Evolutionary conservation across 192 early-diverging fungal genomes (phyloP), one percentile per base, ranked within the genome.

Genomic region (Allomyces macrogynus): DNA sequence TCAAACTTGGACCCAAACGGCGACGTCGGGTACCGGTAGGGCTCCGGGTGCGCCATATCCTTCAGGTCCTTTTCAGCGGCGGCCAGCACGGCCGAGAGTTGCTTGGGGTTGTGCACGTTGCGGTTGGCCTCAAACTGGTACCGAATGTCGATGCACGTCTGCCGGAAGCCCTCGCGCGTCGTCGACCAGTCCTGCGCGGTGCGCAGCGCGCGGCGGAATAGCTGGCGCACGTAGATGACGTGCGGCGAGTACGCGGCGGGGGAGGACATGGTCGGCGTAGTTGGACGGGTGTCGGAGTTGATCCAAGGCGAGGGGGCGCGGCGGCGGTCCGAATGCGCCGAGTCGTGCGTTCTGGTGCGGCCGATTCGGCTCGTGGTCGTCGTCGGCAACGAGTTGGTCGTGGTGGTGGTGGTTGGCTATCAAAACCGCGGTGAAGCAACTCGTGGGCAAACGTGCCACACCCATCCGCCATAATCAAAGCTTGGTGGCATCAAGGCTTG

Each of bases 131-230:
- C 92, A 68, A 96, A 96, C 68, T 83, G 75, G 26, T 81, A 79
- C 42, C 93, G 80, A 73, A 96, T 89, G 64, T 89, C 80, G 66
- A 93, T 66, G 54, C 86, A 81, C 75, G 89, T 89, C 66, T 87
- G 81, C 49, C 93, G 84, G 81, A 77, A 89, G 61, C 86, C 73
- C 54, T 72, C 71, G 62, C 87, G 83, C 71, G 87, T 83, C 70
- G 89, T 88, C 75, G 89, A 88, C 93, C 93, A 96, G 77, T 94
- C 90, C 62, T 81, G 74, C 16, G 87, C 80, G 32, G 86, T 80
- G 71, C 85, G 82, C 61, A 96, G 85, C 16, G 89, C 86, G 61
- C 85, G 80, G 72, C 81, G 83, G 84, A 93, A 96, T 61, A 96
- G 78, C 27, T 86, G 84, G 65, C 82, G 84, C 54, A 94, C 85